phyloP scores from a whole-genome alignment of 768 basidiomycete species.

The Ephemerocybe angulata region DNA sequence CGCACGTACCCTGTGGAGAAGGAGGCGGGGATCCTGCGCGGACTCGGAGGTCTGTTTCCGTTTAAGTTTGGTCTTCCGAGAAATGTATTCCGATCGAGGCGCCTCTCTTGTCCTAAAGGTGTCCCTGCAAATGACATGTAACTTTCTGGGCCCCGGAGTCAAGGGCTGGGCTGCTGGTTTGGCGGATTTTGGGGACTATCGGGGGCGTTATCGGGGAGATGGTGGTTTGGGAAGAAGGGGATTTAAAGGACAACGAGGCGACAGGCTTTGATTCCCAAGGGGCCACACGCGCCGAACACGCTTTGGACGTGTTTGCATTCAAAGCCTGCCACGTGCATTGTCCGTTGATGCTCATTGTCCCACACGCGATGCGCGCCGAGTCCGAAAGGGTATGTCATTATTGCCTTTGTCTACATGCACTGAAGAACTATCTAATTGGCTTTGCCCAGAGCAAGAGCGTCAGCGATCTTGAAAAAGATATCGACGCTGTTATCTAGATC shows the following conservation, averaged over 20 bases:
- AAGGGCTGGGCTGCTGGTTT: too few relatives aligned
- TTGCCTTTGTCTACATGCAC: neutral
- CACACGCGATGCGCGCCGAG: too few relatives aligned
- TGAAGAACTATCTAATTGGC: neutral
- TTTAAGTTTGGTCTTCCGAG: constrained; percentile 55
- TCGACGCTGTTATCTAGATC: constrained; percentile 43
- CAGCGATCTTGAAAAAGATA: constrained; percentile 40
- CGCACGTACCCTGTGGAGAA: constrained; percentile 67
- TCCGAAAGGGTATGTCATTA: too few relatives aligned
- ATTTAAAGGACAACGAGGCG: neutral
- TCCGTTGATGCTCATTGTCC: too few relatives aligned
- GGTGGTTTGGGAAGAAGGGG: neutral
- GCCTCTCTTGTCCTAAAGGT: constrained; percentile 80
- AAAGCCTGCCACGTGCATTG: constrained; percentile 11
- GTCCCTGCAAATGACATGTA: constrained; percentile 86
- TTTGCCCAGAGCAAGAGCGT: constrained; percentile 27
- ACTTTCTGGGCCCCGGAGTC: constrained; percentile 20
- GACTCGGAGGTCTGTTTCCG: constrained; percentile 33
- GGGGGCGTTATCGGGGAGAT: neutral
- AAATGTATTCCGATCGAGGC: constrained; percentile 77
- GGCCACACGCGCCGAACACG: too few relatives aligned
- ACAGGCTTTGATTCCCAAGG: neutral
- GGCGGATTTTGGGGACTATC: too few relatives aligned
- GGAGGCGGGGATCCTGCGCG: constrained; percentile 46
- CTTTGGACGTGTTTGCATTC: constrained; percentile 11